These are phyloP conservation scores for Eutrema salsugineum DNA, from an alignment of 441 rosid genomes.

Conservation along the genomic window DNA sequence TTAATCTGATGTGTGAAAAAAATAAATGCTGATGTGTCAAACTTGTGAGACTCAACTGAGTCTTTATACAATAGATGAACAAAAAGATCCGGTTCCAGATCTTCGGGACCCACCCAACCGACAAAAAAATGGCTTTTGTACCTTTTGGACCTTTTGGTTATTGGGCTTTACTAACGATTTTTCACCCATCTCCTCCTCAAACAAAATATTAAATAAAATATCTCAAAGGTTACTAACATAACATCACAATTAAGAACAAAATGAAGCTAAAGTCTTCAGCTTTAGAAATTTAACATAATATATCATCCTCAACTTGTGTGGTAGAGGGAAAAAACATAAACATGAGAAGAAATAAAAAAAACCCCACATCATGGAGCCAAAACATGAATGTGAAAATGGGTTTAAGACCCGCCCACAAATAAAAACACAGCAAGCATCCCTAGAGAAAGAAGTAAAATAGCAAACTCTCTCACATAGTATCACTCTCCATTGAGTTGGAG, in stretches of 20 bases:
- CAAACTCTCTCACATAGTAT: constrained; percentile 29
- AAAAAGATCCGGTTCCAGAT: constrained; percentile 21
- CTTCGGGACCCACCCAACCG: constrained; percentile 25
- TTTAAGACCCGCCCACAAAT: not conserved
- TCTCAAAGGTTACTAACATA: not conserved
- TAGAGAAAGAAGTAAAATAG: not conserved
- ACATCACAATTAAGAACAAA: not conserved
- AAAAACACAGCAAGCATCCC: not conserved
- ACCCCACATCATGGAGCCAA: constrained; percentile 15
- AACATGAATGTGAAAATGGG: constrained; percentile 10
- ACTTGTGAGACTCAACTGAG: too few species aligned
- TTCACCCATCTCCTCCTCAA: not conserved
- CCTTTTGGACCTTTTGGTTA: constrained; percentile 13
- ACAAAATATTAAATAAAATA: not conserved
- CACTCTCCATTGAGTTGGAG: constrained; percentile 13
- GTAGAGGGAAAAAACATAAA: constrained; percentile 7
- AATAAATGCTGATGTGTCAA: too few species aligned
- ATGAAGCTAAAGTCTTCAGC: not conserved
- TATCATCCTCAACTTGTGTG: not conserved
- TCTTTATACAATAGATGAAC: too few species aligned
- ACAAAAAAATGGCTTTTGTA: constrained; percentile 6
- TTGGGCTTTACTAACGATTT: constrained; percentile 23
- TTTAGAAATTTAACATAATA: constrained; percentile 12
- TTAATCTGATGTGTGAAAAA: too few species aligned
- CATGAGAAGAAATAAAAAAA: not conserved